phyloP scores from a whole-genome alignment of 225 moss, liverwort and hornwort species.

The Thuidium tamariscinum region DNA sequence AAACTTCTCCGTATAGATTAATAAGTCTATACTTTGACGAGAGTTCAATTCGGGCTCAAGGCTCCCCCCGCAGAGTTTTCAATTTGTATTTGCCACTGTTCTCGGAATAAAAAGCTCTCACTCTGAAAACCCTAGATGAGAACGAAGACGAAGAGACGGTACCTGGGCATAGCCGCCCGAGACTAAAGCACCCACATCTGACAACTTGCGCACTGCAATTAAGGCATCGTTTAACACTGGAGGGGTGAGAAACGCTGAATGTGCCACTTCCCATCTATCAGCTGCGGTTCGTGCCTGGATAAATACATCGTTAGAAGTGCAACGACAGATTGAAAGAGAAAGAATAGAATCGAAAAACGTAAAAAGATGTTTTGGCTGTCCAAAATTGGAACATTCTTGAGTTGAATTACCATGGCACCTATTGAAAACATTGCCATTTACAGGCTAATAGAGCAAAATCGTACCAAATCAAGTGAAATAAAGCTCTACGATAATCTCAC shows the following conservation, averaged over 20 bases:
- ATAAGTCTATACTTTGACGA: neutral
- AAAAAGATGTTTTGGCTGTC: neutral
- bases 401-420: neutral
- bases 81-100: neutral
- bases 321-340: neutral
- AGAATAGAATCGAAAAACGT: neutral
- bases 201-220: slow-evolving; percentile 50
- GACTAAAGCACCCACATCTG: slow-evolving; percentile 60
- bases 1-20: neutral
- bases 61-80: neutral
- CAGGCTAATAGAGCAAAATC: neutral
- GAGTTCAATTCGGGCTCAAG: neutral
- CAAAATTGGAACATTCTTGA: neutral
- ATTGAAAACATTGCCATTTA: neutral
- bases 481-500: neutral
- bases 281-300: slow-evolving; percentile 69
- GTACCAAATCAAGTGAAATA: neutral
- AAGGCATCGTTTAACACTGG: slow-evolving; percentile 69
- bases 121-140: neutral
- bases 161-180: slow-evolving; percentile 91
- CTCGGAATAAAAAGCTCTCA: neutral
- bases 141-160: neutral
- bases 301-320: neutral
- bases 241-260: slow-evolving; percentile 78
- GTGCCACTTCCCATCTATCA: slow-evolving; percentile 80